Percentiles rank a stretch among this genome's conserved stretches.
phyloP scores from a whole-genome alignment of 306 rosid species.

The Purshia tridentata region DNA sequence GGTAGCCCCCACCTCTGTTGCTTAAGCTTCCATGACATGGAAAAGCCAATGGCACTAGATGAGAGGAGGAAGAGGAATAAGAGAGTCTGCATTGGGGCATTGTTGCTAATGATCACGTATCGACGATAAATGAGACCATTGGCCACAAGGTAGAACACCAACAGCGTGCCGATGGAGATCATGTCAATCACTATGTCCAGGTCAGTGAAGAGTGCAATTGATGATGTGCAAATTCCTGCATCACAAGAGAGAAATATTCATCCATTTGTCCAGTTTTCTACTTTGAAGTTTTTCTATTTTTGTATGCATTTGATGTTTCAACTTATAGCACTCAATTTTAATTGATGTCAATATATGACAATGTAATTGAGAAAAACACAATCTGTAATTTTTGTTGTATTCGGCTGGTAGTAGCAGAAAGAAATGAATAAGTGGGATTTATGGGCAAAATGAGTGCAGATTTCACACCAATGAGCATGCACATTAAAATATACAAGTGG shows the following conservation, averaged over 20 bases:
- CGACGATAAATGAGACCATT: conserved; percentile 78
- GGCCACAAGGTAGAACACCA: conserved; percentile 92
- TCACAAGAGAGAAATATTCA: conserved; percentile 1
- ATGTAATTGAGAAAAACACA: too few relatives aligned
- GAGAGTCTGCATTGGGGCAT: conserved; percentile 52
- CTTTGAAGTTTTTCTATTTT: neutral
- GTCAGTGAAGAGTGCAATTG: conserved; percentile 80
- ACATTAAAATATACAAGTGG: too few relatives aligned
- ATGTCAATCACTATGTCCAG: conserved; percentile 66
- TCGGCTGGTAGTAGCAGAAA: too few relatives aligned
- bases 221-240: conserved; percentile 83
- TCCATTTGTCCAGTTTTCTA: neutral
- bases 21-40: conserved; percentile 63
- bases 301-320: conserved; percentile 3
- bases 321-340: neutral
- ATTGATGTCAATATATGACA: conserved; percentile 4
- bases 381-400: too few relatives aligned
- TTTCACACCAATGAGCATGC: too few relatives aligned
- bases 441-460: too few relatives aligned
- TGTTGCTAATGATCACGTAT: conserved; percentile 49
- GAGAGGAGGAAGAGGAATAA: conserved; percentile 71
- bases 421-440: too few relatives aligned
- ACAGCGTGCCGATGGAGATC: conserved; percentile 70
- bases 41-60: conserved; percentile 56
- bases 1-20: conserved; percentile 66